Evolutionary conservation across 2,329 filamentous ascomycete species (phyloP).

Genomic region (Sporothrix brunneoviolacea): DNA sequence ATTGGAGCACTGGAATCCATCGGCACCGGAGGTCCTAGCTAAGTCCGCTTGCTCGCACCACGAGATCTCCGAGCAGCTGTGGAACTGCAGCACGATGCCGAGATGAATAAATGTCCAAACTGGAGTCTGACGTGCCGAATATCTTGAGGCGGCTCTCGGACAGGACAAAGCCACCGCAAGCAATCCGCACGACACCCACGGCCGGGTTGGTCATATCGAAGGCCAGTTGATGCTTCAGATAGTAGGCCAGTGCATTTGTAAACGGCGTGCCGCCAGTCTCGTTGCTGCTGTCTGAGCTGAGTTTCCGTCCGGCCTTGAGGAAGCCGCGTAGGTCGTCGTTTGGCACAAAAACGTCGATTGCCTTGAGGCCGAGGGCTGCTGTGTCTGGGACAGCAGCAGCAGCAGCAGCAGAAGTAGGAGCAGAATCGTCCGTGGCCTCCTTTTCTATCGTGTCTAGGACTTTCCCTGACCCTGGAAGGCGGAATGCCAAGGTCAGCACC

Average conservation of each 20-base stretch:
- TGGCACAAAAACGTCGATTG: constrained; percentile 47
- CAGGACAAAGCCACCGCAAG: constrained; percentile 50
- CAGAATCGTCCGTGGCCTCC: not conserved
- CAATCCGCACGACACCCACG: constrained; percentile 46
- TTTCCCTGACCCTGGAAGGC: not conserved
- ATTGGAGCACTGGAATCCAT: no score
- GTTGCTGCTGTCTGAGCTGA: constrained; percentile 9
- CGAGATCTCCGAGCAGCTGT: constrained; percentile 9
- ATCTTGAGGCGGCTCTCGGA: constrained; percentile 48
- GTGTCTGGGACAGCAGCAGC: not conserved
- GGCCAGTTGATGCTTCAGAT: constrained; percentile 46
- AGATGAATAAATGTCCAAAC: not conserved
- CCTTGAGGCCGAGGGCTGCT: constrained; percentile 31
- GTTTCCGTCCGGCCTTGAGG: constrained; percentile 31
- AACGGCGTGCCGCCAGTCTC: constrained; percentile 33
- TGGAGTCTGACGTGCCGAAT: constrained; percentile 19
- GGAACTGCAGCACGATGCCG: constrained; percentile 1
- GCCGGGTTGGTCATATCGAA: constrained; percentile 49
- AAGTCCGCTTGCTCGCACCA: constrained; percentile 5
- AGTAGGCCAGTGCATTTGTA: constrained; percentile 42
- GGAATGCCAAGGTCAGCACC: constrained; percentile 45
- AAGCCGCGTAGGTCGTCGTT: constrained; percentile 42
- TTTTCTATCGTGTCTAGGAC: not conserved
- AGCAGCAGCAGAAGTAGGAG: not conserved
- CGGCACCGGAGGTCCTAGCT: no score